Conservation (phyloP, 495 filamentous ascomycete species). For the Usnea hakonensis region DNA sequence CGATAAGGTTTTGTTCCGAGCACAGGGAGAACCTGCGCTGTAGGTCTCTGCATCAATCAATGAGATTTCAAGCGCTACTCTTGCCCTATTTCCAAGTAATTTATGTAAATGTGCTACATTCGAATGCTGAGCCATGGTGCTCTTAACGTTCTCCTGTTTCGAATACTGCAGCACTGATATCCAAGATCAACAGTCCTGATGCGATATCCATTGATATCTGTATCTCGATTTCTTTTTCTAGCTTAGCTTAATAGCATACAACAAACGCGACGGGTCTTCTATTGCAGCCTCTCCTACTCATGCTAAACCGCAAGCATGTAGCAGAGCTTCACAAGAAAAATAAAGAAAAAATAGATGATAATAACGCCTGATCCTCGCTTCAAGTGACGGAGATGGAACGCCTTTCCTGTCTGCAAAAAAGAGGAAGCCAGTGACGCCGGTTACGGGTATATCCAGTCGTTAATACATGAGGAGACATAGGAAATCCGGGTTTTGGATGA, state of each 20-base stretch:
- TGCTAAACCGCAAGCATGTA: not conserved
- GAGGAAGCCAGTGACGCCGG: not conserved
- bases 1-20: not conserved
- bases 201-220: not conserved
- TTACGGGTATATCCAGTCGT: conserved; percentile 1
- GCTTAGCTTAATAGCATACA: not conserved
- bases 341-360: too few species aligned
- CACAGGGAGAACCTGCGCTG: not conserved
- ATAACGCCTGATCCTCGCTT: not conserved
- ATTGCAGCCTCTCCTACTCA: not conserved
- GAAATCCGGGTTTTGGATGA: not conserved
- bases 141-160: not conserved
- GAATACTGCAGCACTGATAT: not conserved
- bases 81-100: not conserved
- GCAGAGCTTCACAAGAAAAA: too few species aligned
- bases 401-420: not conserved
- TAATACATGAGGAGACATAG: not conserved
- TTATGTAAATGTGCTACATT: not conserved
- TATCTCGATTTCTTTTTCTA: not conserved
- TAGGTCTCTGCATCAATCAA: not conserved
- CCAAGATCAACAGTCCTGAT: not conserved
- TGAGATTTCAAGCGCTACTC: not conserved
- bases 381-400: not conserved
- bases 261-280: not conserved
- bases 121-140: not conserved